Conservation (phyloP, 2,329 filamentous ascomycete genomes). For the Elsinoe necatrix region DNA sequence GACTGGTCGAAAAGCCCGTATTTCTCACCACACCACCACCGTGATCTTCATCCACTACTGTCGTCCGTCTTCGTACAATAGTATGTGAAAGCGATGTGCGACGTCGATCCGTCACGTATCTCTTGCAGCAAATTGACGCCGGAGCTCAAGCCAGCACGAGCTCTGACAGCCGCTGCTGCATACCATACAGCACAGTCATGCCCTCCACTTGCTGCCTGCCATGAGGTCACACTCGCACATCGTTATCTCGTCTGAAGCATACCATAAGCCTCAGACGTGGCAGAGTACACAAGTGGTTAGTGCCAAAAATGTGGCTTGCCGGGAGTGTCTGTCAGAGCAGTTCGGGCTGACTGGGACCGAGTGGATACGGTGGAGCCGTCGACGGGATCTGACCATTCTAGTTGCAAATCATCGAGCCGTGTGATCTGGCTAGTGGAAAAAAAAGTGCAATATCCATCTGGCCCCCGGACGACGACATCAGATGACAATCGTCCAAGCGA, state of each 20-base stretch:
- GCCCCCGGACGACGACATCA: too few species aligned
- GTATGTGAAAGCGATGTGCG: not conserved
- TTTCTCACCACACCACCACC: not conserved
- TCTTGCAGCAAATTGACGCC: not conserved
- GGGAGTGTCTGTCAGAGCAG: conserved; percentile 8
- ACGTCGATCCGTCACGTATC: not conserved
- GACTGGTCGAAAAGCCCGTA: not conserved
- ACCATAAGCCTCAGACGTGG: not conserved
- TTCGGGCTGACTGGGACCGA: not conserved
- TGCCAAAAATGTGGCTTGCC: conserved; percentile 8
- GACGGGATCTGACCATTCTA: conserved; percentile 8
- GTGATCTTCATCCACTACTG: conserved; percentile 1
- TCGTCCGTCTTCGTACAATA: not conserved
- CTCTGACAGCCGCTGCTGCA: not conserved
- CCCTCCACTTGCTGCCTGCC: not conserved
- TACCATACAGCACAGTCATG: not conserved
- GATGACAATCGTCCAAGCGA: too few species aligned
- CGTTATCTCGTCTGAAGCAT: conserved; percentile 7
- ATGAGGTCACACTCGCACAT: conserved; percentile 4
- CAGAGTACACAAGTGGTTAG: not conserved
- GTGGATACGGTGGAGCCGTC: conserved; percentile 9
- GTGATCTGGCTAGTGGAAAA: conserved; percentile 9
- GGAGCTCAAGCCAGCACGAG: not conserved
- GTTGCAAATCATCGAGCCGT: conserved; percentile 10
- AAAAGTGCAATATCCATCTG: conserved; percentile 5